phyloP scores from a whole-genome alignment of 148 eudicot genomes.

The Vaccinium corymbosum region DNA sequence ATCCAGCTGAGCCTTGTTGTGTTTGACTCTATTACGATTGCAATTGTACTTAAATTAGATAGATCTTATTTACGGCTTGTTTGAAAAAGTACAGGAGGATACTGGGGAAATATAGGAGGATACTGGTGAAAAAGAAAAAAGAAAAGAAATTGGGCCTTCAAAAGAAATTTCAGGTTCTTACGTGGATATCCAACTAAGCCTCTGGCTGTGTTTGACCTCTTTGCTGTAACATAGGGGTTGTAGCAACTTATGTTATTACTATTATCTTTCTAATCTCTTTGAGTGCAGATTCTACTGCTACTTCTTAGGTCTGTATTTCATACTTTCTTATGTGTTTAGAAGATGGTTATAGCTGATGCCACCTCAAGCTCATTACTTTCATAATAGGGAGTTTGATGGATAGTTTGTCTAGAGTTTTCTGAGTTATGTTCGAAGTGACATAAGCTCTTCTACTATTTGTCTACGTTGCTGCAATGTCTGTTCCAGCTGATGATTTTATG shows the following conservation, averaged over 20 bases:
- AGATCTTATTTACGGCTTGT: background rate
- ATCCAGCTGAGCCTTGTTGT: background rate
- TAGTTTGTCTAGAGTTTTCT: background rate
- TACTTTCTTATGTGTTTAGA: background rate
- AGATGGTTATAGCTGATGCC: conserved; percentile 1
- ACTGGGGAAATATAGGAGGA: background rate
- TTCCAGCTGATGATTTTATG: background rate
- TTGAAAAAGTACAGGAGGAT: background rate
- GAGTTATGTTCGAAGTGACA: background rate
- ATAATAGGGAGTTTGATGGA: conserved; percentile 2
- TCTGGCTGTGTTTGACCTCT: background rate
- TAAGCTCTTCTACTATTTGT: background rate
- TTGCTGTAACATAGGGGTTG: background rate
- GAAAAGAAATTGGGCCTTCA: background rate
- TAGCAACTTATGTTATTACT: background rate
- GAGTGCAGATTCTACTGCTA: background rate
- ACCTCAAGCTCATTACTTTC: background rate
- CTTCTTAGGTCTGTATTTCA: background rate
- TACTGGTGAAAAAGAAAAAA: background rate
- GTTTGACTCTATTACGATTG: background rate
- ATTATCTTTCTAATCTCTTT: background rate
- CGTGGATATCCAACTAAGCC: background rate
- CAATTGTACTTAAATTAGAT: background rate
- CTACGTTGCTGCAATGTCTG: background rate
- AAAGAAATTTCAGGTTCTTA: background rate